phyloP scores from a whole-genome alignment of 2,329 filamentous ascomycete genomes.

The Raffaelea deltoideospora region DNA sequence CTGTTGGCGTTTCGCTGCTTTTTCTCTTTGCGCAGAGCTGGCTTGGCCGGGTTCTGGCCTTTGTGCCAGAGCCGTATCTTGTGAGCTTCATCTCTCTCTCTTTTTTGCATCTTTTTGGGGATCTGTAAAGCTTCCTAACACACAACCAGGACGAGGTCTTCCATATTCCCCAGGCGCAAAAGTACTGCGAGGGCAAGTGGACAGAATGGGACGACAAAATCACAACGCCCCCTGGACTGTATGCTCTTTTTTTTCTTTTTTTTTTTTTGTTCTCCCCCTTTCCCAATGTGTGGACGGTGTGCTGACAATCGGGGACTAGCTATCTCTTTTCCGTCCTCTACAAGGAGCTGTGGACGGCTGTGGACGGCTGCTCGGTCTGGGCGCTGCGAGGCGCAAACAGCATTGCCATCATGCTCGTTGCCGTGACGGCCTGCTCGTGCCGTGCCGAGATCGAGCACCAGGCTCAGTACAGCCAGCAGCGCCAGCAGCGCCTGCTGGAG shows the following conservation, averaged over 20 bases:
- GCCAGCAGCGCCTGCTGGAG: slow-evolving; percentile 9
- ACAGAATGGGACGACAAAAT: slow-evolving; percentile 88
- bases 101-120: fast-evolving
- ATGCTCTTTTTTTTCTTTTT: slow-evolving; percentile 16
- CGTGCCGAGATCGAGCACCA: slow-evolving; percentile 33
- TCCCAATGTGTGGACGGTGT: no score
- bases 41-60: slow-evolving; percentile 21
- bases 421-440: slow-evolving; percentile 31
- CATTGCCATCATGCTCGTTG: slow-evolving; percentile 25
- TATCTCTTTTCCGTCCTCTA: slow-evolving; percentile 8
- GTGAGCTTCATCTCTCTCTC: slow-evolving; percentile 21
- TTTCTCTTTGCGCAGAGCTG: slow-evolving; percentile 19
- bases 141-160: slow-evolving; percentile 61
- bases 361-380: slow-evolving; percentile 13
- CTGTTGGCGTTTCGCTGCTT: slow-evolving; percentile 8
- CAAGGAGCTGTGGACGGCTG: slow-evolving; percentile 3
- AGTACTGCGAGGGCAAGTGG: slow-evolving; percentile 65
- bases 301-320: no score
- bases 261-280: slow-evolving; percentile 1
- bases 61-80: slow-evolving; percentile 38
- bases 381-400: slow-evolving; percentile 35
- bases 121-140: slow-evolving; percentile 3
- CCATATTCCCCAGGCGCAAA: slow-evolving; percentile 81
- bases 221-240: slow-evolving; percentile 85
- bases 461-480: slow-evolving; percentile 8